Evolutionary conservation across 352 stramenopile genomes (phyloP).

Genomic region (Albugo candida): DNA sequence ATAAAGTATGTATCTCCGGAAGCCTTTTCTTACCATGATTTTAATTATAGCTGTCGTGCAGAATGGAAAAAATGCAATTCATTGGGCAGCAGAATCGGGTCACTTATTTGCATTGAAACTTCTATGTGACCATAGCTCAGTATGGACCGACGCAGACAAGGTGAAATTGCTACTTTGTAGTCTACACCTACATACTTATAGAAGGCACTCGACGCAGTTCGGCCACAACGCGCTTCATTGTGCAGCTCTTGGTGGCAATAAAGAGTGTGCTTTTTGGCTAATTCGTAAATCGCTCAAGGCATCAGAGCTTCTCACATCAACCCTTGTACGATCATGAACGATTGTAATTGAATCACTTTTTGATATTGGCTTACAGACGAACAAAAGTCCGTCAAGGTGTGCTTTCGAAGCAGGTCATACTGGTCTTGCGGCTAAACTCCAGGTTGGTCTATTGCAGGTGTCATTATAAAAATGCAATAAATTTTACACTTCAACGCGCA

Average conservation of each 20-base stretch:
- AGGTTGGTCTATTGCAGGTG: constrained; percentile 11
- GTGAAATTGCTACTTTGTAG: constrained; percentile 10
- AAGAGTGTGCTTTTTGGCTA: constrained; percentile 68
- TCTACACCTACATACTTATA: neutral
- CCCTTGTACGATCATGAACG: constrained; percentile 24
- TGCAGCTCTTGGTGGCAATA: constrained; percentile 54
- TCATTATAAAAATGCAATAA: too few species aligned
- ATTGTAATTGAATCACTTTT: constrained; percentile 5
- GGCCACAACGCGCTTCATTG: constrained; percentile 69
- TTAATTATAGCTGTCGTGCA: constrained; percentile 7
- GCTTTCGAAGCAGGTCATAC: constrained; percentile 74
- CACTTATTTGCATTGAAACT: constrained; percentile 67
- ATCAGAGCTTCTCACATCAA: constrained; percentile 40
- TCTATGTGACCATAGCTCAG: constrained; percentile 43
- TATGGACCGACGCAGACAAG: constrained; percentile 71
- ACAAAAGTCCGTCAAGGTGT: constrained; percentile 73
- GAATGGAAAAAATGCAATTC: constrained; percentile 79
- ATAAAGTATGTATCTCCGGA: constrained; percentile 39
- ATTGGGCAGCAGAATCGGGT: constrained; percentile 61
- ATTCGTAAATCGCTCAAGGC: constrained; percentile 46
- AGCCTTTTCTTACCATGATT: neutral
- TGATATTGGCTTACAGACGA: constrained; percentile 25
- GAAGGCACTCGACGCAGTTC: constrained; percentile 28
- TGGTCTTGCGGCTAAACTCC: constrained; percentile 46
- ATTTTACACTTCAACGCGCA: constrained; percentile 3